A percentile compares a stretch with the other conserved stretches of the same genome.
These are phyloP conservation scores for Fragaria iinumae DNA, from an alignment of 306 rosid species.

Conservation along the genomic window DNA sequence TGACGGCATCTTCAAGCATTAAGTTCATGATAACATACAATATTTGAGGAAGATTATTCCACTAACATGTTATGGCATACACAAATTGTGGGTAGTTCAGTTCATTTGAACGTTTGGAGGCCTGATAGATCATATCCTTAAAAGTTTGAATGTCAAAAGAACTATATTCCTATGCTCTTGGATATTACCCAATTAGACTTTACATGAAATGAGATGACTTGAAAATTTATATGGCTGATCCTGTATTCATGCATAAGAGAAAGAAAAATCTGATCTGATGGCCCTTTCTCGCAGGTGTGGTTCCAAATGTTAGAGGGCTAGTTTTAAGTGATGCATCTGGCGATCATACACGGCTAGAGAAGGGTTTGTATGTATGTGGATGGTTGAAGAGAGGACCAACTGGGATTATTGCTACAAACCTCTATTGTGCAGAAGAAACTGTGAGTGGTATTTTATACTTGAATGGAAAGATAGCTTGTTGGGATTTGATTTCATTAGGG, in stretches of 20 bases:
- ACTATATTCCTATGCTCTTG: background rate
- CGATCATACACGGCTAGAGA: conserved; percentile 46
- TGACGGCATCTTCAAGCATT: background rate
- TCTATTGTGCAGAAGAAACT: conserved; percentile 86
- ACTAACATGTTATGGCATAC: background rate
- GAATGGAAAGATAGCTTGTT: background rate
- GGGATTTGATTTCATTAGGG: background rate
- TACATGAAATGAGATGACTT: background rate
- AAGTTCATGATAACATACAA: background rate
- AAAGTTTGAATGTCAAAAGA: background rate
- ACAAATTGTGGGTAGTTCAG: background rate
- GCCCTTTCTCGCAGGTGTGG: conserved; percentile 57
- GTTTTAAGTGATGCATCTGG: conserved; percentile 49
- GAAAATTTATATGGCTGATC: background rate
- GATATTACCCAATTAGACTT: background rate
- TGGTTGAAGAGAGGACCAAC: conserved; percentile 99
- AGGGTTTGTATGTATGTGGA: conserved; percentile 87
- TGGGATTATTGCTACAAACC: conserved; percentile 93
- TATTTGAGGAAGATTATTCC: background rate
- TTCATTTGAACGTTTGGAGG: background rate
- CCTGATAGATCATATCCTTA: background rate
- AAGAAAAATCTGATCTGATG: background rate
- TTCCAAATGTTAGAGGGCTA: conserved; percentile 79
- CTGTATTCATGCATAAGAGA: background rate
- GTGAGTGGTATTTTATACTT: conserved; percentile 36